Conservation (phyloP, 345 rosid genomes). For the Mercurialis annua region DNA sequence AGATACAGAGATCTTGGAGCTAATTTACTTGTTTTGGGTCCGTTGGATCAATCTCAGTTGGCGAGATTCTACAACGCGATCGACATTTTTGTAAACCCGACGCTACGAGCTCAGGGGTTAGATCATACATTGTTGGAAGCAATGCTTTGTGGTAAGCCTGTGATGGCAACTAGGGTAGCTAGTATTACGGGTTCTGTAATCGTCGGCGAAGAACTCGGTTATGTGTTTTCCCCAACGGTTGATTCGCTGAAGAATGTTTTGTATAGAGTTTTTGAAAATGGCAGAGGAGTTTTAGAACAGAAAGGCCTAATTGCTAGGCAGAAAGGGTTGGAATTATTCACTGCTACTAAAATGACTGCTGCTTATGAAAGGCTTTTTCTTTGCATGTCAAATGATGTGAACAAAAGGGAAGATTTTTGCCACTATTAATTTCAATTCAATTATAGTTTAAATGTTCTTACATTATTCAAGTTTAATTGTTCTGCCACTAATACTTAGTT, state of each 20-base stretch:
- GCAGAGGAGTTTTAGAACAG: conserved; percentile 49
- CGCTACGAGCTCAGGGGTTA: conserved; percentile 85
- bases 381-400: conserved; percentile 49
- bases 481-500: too few species aligned
- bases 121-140: conserved; percentile 90
- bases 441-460: conserved; percentile 1
- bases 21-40: conserved; percentile 67
- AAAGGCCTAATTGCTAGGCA: conserved; percentile 65
- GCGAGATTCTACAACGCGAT: conserved; percentile 82
- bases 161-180: conserved; percentile 78
- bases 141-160: conserved; percentile 75
- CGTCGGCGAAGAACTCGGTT: conserved; percentile 56
- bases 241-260: conserved; percentile 57
- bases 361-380: conserved; percentile 85
- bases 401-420: conserved; percentile 39
- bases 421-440: conserved; percentile 25
- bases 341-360: conserved; percentile 84
- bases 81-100: conserved; percentile 81
- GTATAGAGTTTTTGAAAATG: conserved; percentile 49
- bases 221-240: conserved; percentile 66
- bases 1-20: conserved; percentile 72
- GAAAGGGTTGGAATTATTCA: conserved; percentile 64
- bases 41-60: conserved; percentile 62
- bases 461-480: not conserved
- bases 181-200: conserved; percentile 82